A percentile compares a stretch with the other conserved stretches of the same genome.
These are phyloP conservation scores for Colletotrichum lini DNA, from an alignment of 2,329 filamentous ascomycete species.

Conservation along the genomic window DNA sequence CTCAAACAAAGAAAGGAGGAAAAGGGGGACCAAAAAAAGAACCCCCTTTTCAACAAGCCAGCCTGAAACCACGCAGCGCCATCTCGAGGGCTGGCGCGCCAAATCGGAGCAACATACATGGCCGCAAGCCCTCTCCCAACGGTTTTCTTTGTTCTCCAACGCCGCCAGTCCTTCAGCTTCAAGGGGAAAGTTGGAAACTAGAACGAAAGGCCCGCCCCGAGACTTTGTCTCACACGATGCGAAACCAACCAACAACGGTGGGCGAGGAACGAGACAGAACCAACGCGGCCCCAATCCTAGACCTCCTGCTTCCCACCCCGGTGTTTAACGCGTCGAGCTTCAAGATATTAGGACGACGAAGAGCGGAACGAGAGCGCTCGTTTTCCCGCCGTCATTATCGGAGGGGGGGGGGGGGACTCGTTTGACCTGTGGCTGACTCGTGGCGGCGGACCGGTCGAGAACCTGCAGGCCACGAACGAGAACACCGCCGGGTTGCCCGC, in stretches of 20 bases:
- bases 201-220: conserved; percentile 2
- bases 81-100: neutral
- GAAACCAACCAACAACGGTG: neutral
- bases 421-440: conserved; percentile 13
- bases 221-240: neutral
- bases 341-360: neutral
- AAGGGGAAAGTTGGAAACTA: neutral
- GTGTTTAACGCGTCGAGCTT: neutral
- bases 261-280: neutral
- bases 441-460: conserved; percentile 18
- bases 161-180: neutral
- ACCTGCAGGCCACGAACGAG: neutral
- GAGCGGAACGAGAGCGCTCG: neutral
- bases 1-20: neutral
- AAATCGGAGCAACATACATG: neutral
- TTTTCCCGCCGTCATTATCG: neutral
- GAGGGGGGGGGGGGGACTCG: neutral
- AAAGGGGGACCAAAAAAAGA: too few relatives aligned
- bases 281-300: conserved; percentile 6
- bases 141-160: conserved; percentile 12
- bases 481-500: neutral
- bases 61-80: conserved; percentile 34
- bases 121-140: neutral
- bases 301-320: neutral
- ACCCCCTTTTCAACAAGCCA: neutral